phyloP scores from a whole-genome alignment of 192 early-diverging fungal genomes.

The Obelidium mucronatum region DNA sequence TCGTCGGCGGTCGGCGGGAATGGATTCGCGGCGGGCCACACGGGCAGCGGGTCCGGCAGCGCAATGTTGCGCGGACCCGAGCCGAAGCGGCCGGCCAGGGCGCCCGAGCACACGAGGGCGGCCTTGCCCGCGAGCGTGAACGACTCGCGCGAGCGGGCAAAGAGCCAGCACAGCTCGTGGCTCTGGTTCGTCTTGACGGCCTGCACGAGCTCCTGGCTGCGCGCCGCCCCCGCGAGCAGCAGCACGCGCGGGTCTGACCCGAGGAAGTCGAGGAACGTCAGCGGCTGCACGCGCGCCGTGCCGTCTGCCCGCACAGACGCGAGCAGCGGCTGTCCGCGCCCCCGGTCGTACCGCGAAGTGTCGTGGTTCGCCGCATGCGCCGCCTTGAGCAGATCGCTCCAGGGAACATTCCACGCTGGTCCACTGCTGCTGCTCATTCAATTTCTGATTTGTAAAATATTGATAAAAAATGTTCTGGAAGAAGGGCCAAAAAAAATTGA shows the following conservation, averaged over 20 bases:
- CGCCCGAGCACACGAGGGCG: conserved; percentile 74
- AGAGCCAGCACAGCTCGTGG: conserved; percentile 70
- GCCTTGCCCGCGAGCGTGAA: conserved; percentile 73
- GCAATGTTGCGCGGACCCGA: conserved; percentile 57
- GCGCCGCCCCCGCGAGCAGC: conserved; percentile 69
- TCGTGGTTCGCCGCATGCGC: background rate
- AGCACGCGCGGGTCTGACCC: conserved; percentile 66
- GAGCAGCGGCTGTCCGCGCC: too few species aligned
- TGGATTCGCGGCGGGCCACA: too few species aligned
- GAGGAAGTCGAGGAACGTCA: conserved; percentile 75
- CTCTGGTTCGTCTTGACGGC: conserved; percentile 71
- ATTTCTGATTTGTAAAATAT: background rate
- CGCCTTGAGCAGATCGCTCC: background rate
- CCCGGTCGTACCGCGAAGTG: conserved; percentile 20
- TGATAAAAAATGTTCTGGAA: too few species aligned
- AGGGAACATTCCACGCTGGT: conserved; percentile 5
- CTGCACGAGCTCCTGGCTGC: conserved; percentile 73
- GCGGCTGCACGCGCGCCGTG: conserved; percentile 55
- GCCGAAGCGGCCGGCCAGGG: conserved; percentile 69
- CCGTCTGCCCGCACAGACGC: conserved; percentile 41
- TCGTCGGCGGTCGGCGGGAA: conserved; percentile 47
- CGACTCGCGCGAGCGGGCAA: conserved; percentile 74
- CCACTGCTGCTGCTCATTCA: background rate
- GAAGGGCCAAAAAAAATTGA: too few species aligned
- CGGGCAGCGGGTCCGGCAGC: conserved; percentile 4